Conservation (phyloP, 2,329 filamentous ascomycete genomes). For the Alternaria solani region DNA sequence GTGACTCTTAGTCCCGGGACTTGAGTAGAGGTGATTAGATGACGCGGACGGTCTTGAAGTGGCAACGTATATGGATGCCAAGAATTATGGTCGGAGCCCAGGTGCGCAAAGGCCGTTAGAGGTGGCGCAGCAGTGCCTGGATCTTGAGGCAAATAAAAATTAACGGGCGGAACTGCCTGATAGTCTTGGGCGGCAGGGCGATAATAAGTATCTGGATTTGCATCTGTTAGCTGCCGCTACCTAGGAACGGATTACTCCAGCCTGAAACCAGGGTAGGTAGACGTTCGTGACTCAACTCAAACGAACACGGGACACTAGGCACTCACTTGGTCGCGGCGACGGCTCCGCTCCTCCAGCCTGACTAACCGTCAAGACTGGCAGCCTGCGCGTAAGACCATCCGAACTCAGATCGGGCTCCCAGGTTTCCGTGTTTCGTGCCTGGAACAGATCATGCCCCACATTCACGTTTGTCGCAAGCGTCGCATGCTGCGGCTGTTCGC, state of each 20-base stretch:
- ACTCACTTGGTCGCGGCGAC: conserved; percentile 34
- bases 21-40: conserved; percentile 40
- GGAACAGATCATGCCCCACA: conserved; percentile 35
- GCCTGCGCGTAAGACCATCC: conserved; percentile 20
- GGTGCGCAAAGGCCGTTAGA: conserved; percentile 41
- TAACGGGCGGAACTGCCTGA: conserved; percentile 29
- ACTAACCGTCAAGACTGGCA: conserved; percentile 27
- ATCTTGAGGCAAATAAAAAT: conserved; percentile 39
- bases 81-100: conserved; percentile 36
- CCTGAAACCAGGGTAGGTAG: conserved; percentile 37
- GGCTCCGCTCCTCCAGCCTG: conserved; percentile 24
- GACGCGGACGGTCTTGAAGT: conserved; percentile 42
- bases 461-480: conserved; percentile 31
- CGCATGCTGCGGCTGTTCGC: conserved; percentile 36
- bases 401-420: conserved; percentile 33
- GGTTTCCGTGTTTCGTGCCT: conserved; percentile 43
- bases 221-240: conserved; percentile 22
- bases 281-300: conserved; percentile 41
- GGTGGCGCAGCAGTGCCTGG: conserved; percentile 38
- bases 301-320: conserved; percentile 16
- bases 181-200: conserved; percentile 32
- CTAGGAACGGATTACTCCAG: conserved; percentile 21
- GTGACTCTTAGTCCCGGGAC: conserved; percentile 45
- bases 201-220: conserved; percentile 45
- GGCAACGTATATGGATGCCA: conserved; percentile 36